Conservation (phyloP, 2,329 filamentous ascomycete genomes). For the Monilinia fructigena region DNA sequence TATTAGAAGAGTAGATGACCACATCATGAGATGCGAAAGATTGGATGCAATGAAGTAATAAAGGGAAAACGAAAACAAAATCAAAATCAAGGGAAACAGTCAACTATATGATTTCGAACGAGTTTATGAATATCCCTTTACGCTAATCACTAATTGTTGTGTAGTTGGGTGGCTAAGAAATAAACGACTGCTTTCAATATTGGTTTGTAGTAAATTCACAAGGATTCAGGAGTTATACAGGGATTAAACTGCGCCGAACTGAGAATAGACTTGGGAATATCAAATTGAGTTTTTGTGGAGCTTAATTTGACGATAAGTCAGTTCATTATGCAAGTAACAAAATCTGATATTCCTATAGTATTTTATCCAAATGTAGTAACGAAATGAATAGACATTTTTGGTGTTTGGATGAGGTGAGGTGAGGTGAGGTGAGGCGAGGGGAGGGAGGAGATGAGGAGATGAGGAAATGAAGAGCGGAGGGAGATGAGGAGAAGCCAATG, state of each 20-base stretch:
- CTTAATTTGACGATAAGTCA: constrained; percentile 17
- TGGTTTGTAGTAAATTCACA: background rate
- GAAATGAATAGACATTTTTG: background rate
- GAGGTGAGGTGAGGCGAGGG: no score
- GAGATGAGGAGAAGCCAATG: no score
- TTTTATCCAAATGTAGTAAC: constrained; percentile 15
- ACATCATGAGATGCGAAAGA: constrained; percentile 27
- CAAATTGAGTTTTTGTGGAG: background rate
- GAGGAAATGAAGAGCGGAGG: no score
- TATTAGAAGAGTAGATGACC: constrained; percentile 28
- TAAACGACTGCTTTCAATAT: background rate
- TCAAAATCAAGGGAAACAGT: background rate
- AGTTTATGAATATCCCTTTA: background rate
- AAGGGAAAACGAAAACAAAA: background rate
- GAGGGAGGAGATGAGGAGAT: no score
- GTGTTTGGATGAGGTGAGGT: no score
- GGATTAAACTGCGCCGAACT: constrained; percentile 9
- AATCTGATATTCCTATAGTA: constrained; percentile 9
- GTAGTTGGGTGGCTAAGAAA: constrained; percentile 10
- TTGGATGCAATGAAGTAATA: background rate
- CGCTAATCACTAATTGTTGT: background rate
- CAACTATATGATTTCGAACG: constrained; percentile 41
- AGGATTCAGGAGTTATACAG: constrained; percentile 18
- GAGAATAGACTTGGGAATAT: constrained; percentile 14
- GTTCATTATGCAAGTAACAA: background rate